Evolutionary conservation across 106 monocot genomes (phyloP).

Genomic region (Hemerocallis citrina): DNA sequence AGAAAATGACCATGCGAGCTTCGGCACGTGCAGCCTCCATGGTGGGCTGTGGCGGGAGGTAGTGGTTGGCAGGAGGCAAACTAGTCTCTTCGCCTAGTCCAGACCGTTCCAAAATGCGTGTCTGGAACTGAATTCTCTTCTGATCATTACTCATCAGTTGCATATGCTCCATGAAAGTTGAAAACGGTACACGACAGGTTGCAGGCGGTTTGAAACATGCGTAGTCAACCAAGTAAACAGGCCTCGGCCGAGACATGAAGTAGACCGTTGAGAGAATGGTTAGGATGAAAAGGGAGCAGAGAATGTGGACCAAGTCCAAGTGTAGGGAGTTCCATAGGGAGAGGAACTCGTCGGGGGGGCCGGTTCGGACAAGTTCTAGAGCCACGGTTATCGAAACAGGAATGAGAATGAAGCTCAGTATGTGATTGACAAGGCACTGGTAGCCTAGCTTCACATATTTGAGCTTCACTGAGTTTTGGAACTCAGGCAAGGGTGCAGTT

Average conservation of each 20-base stretch:
- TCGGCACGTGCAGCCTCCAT: constrained; percentile 18
- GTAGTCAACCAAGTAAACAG: constrained; percentile 31
- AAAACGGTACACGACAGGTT: constrained; percentile 27
- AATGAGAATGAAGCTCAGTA: constrained; percentile 2
- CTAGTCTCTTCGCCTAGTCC: constrained; percentile 31
- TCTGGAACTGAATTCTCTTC: constrained; percentile 20
- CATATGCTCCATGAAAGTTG: constrained; percentile 35
- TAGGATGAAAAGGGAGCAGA: constrained; percentile 9
- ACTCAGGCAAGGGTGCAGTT: not conserved
- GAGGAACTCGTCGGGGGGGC: not conserved
- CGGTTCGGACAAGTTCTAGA: not conserved
- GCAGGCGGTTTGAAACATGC: constrained; percentile 24
- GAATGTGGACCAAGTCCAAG: constrained; percentile 8
- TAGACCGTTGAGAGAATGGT: constrained; percentile 14
- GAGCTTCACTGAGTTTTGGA: constrained; percentile 3
- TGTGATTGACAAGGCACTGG: constrained; percentile 11
- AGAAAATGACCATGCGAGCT: constrained; percentile 20
- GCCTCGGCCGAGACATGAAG: constrained; percentile 29
- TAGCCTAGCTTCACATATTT: constrained; percentile 12
- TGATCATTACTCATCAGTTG: constrained; percentile 17
- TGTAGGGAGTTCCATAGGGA: constrained; percentile 1
- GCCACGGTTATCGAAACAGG: not conserved
- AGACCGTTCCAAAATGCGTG: constrained; percentile 17
- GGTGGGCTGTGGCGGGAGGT: constrained; percentile 17
- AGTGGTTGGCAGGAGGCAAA: constrained; percentile 24